Base-by-base conservation (phyloP, 176 grass and related monocot species). In the Secale cereale region DNA sequence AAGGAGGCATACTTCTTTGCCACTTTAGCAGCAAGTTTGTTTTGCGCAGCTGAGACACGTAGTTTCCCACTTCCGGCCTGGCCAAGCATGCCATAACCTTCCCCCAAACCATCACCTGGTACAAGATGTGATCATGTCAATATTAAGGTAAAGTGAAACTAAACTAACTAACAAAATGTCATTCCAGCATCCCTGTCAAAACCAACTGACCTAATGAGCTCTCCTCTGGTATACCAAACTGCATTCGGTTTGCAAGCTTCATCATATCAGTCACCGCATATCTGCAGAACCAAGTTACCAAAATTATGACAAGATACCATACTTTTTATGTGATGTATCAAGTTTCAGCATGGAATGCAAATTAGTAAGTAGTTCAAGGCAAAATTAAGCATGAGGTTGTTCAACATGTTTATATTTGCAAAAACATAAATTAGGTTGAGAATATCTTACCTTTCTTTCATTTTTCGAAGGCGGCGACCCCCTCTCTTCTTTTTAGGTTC, bases 81-180 rank as follows among this genome's bases (percentile, higher is more conserved):
- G 71, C 95, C 93, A n/a, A 95, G 95, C 95, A 98, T 95, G 36
- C 95, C 95, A 88, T 93, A 98, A 19, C 83, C 88, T 89, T 89
- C 88, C 36, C 95, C 95, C 70, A 98, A 89, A 61, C 93, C 95
- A 93, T 98, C 95, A 81, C 91, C 93, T 98, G 37, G 68, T 74
- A 19, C 19, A 85, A 87, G 52, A 85, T 48, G 48, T 74, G 13
- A 54, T 67, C 43, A 39, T 62, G 79, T 80, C 37, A 89, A 25
- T 15, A 12, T 39, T 35, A 25, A 78, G 39, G 12, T 32, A 35
- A 35, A 30, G 63, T 59, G 3, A 72, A 90, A 74, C 16, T 65
- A 72, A 90, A 66, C 16, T 65, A 66, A 59, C 26, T 4, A 85
- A 22, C 2, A 35, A 80, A 56, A 59, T 7, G 31, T 35, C 67